Percentiles rank a stretch among this genome's conserved stretches.
Evolutionary conservation across 768 basidiomycete genomes (phyloP).

Genomic region (Lanmaoa rubissima): DNA sequence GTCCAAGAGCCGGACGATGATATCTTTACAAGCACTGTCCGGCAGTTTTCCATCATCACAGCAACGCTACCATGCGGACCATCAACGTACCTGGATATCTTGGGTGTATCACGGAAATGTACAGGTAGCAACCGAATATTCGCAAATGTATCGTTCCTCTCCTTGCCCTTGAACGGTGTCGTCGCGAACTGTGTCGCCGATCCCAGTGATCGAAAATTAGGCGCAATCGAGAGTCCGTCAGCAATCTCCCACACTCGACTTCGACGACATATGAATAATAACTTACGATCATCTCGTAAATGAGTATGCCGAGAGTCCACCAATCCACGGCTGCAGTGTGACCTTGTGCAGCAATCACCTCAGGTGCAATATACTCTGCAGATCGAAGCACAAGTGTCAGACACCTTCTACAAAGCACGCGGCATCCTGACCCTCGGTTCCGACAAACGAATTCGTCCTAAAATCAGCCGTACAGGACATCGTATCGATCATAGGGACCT

Average conservation of each 20-base stretch:
- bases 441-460: conserved; percentile 98
- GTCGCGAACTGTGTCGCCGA: conserved; percentile 76
- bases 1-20: conserved; percentile 82
- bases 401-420: conserved; percentile 6
- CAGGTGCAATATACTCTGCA: conserved; percentile 97
- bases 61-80: neutral
- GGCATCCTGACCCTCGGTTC: conserved; percentile 81
- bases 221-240: conserved; percentile 36
- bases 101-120: conserved; percentile 81
- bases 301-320: conserved; percentile 98
- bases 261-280: conserved; percentile 24
- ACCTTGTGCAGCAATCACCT: conserved; percentile 94
- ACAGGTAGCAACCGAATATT: conserved; percentile 90
- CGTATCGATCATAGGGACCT: conserved; percentile 95
- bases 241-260: conserved; percentile 23
- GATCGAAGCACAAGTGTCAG: conserved; percentile 19
- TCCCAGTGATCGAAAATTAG: conserved; percentile 22
- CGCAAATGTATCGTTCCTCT: conserved; percentile 92
- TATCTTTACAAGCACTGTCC: conserved; percentile 81
- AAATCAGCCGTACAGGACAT: conserved; percentile 97
- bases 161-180: conserved; percentile 96
- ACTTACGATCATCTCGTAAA: conserved; percentile 98
- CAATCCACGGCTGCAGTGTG: conserved; percentile 99
- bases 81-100: conserved; percentile 63
- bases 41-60: conserved; percentile 6